Base-by-base conservation (phyloP, 192 early-diverging fungal genomes). In the Coemansia sp. region DNA sequence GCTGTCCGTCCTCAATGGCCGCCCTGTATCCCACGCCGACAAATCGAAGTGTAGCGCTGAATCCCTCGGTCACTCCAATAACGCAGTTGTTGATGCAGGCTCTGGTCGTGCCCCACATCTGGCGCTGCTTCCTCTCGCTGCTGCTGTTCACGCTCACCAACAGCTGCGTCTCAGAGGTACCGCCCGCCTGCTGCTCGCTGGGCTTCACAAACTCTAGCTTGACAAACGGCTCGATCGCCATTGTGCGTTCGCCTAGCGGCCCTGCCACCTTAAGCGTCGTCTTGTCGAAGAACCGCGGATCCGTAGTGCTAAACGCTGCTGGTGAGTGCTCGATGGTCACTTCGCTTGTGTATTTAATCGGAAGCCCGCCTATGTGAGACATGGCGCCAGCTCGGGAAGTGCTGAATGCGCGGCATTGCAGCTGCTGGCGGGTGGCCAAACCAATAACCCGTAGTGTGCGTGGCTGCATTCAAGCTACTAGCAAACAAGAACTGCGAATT, bases 21-120 rank as follows among this genome's bases (percentile, higher is more conserved):
- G 91, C 96, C 52, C 96, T 78, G 75, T 94, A 97, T 14, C 96
- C 96, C 8, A 99, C 94, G 33, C 96, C 96, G 6, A 90, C 88
- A 32, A 99, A 71, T 53, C 88, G 82, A 22, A 99, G 58, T 4
- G 90, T 86, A 1, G 93, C 82, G 5, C 74, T 85, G 68, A 85
- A 92, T 4, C 93, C 96, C 53, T 97, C 94, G 5, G 84, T 82
- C 2, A 99, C 96, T 10, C 96, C 96, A 19, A 72, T 75, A 26
- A 99, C 86, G 53, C 88, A 86, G 66, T 91, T 91, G 38, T 85
- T 82, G 27, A 95, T 83, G 33, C 93, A 70, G n/a, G 90, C 86
- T 23, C 93, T 81, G 5, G 94, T 92, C 3, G 96, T 99, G 38
- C 96, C 96, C 96, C 96, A 99, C 91, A 98, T 95, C 48, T 84